Evolutionary conservation across 2,329 filamentous ascomycete genomes (phyloP), one percentile per base, ranked within the genome.

Genomic region (Seiridium unicorne): DNA sequence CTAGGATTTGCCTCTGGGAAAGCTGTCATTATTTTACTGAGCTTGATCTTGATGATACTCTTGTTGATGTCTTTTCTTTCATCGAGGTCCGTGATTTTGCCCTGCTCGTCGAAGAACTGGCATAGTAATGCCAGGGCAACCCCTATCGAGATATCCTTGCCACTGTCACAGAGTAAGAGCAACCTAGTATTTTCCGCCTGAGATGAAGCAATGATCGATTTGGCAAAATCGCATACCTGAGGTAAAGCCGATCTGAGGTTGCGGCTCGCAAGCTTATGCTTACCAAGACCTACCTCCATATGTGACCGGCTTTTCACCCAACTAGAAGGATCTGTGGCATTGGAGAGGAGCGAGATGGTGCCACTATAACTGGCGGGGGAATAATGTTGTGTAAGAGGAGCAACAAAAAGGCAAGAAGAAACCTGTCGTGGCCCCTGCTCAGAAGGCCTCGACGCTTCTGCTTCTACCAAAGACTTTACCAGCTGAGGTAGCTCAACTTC

Each of bases 1-100:
- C 89, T 93, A 0, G 94, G 93, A 70, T 96, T 96, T 2, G 89
- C 90, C 65, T 90, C 87, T 1, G 93, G 89, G 70, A 89, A 89
- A 0, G 85, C 86, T 4, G 88, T 89, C 74, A 94, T 91, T 66
- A 98, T 91, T 80, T 88, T 90, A n/a, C 90, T 89, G 38, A 98
- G 80, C 57, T 89, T 84, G 66, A 87, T 85, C 66, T 91, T 89
- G 70, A 98, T 93, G 55, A 89, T 80, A 7, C 82, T 80, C 75
- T 99, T 98, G 71, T 87, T 88, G 53, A 94, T 77, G 6, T 65
- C 67, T 4, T 68, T 44, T 13, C 57, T 56, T 1, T 55, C 51
- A 11, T 47, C 31, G 3, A 55, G 55, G 10, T 56, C 51, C 8
- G 40, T 53, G 7, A 65, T 60, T 10, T 46, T 51, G 66, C 91